Evolutionary conservation across 2,329 filamentous ascomycete genomes (phyloP).

Genomic region (Nannizzia gypsea): DNA sequence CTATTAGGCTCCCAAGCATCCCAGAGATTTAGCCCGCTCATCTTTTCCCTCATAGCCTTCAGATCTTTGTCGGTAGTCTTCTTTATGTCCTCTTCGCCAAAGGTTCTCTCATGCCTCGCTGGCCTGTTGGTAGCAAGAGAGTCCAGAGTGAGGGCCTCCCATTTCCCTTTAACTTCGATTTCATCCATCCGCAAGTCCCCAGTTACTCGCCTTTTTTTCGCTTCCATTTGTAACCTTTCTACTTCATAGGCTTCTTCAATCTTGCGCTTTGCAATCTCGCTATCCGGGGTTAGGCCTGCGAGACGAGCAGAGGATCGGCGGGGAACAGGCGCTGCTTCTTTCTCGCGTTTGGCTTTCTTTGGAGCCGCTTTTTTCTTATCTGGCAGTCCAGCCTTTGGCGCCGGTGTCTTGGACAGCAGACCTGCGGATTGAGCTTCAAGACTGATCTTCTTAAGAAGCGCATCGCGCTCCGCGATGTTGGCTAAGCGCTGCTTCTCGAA

Average conservation of each 20-base stretch:
- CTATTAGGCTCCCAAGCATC: slow-evolving; percentile 72
- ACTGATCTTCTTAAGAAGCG: slow-evolving; percentile 65
- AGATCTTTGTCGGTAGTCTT: slow-evolving; percentile 67
- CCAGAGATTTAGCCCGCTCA: slow-evolving; percentile 68
- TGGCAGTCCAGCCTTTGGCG: slow-evolving; percentile 37
- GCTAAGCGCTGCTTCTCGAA: slow-evolving; percentile 77
- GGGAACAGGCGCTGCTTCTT: slow-evolving; percentile 44
- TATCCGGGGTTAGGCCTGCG: slow-evolving; percentile 52
- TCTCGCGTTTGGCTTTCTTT: slow-evolving; percentile 51
- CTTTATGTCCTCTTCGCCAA: slow-evolving; percentile 70
- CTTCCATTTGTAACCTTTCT: slow-evolving; percentile 45
- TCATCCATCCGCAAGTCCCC: slow-evolving; percentile 61
- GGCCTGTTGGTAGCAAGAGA: slow-evolving; percentile 47
- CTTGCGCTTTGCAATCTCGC: slow-evolving; percentile 56
- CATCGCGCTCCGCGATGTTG: slow-evolving; percentile 79
- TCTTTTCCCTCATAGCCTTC: slow-evolving; percentile 59
- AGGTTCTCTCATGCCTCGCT: slow-evolving; percentile 71
- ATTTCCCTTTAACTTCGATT: slow-evolving; percentile 69
- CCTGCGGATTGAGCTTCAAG: slow-evolving; percentile 55
- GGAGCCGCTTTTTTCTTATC: slow-evolving; percentile 39
- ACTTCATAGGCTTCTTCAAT: slow-evolving; percentile 52
- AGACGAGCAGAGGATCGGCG: slow-evolving; percentile 51
- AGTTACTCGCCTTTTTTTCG: slow-evolving; percentile 53
- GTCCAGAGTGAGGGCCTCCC: slow-evolving; percentile 56
- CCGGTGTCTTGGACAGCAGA: slow-evolving; percentile 45